Percentiles rank a stretch among this genome's conserved stretches.
These are phyloP conservation scores for Monilinia polystroma DNA, from an alignment of 2,329 filamentous ascomycete genomes.

Conservation along the genomic window DNA sequence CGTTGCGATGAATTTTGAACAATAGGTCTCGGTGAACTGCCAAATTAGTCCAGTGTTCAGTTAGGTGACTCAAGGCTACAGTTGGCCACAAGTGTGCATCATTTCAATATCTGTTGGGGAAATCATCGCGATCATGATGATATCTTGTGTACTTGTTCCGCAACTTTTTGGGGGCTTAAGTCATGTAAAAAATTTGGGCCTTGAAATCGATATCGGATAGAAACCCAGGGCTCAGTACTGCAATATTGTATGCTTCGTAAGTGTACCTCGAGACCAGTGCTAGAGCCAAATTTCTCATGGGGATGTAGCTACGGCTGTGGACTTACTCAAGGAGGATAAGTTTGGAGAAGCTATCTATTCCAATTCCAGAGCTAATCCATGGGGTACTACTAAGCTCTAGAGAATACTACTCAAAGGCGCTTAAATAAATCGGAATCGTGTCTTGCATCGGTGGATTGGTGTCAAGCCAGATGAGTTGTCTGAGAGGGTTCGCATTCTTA, in stretches of 20 bases:
- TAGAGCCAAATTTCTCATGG: not conserved
- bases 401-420: not conserved
- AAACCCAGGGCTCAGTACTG: not conserved
- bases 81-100: constrained; percentile 19
- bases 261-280: not conserved
- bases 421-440: not conserved
- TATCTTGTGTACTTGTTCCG: constrained; percentile 2
- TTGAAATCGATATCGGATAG: not conserved
- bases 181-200: not conserved
- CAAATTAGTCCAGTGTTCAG: not conserved
- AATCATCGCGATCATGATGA: constrained; percentile 17
- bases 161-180: not conserved
- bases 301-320: too few species aligned
- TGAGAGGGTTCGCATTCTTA: not conserved
- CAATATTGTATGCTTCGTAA: not conserved
- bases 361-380: not conserved
- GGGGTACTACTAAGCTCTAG: not conserved
- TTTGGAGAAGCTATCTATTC: not conserved
- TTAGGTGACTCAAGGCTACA: constrained; percentile 1
- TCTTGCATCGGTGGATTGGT: not conserved
- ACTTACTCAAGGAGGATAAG: not conserved
- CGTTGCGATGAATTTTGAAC: not conserved
- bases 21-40: not conserved
- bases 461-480: not conserved
- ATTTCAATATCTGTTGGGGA: not conserved